phyloP scores from a whole-genome alignment of 768 basidiomycete genomes.

The Solioccasus polychromus region DNA sequence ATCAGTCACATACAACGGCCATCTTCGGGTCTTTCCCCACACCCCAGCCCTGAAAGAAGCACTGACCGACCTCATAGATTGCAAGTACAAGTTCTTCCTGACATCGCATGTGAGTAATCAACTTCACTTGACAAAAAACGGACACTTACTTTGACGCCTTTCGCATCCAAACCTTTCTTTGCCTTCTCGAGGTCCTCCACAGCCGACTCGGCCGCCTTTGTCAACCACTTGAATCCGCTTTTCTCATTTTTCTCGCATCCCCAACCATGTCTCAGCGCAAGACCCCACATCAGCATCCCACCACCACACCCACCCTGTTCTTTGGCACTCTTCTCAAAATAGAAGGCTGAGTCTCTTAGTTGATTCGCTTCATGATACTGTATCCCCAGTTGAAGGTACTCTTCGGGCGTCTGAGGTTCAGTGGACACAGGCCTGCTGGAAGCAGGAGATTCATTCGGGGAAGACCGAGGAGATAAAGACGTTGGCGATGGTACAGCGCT shows the following conservation, averaged over 20 bases:
- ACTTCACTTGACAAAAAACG: neutral
- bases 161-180: conserved; percentile 49
- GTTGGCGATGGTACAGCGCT: conserved; percentile 43
- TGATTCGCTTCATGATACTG: conserved; percentile 73
- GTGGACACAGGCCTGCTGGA: conserved; percentile 16
- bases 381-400: conserved; percentile 75
- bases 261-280: conserved; percentile 86
- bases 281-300: conserved; percentile 92
- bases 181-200: conserved; percentile 72
- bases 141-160: conserved; percentile 50
- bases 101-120: neutral
- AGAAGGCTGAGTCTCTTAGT: conserved; percentile 62
- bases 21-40: conserved; percentile 85
- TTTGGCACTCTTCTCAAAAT: conserved; percentile 75
- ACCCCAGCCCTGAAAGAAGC: conserved; percentile 93
- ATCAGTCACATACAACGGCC: conserved; percentile 60
- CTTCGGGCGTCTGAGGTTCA: conserved; percentile 48
- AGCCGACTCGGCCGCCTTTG: conserved; percentile 77
- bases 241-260: conserved; percentile 78
- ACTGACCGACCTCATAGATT: conserved; percentile 90
- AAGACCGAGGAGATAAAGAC: conserved; percentile 15
- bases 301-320: conserved; percentile 77
- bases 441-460: conserved; percentile 16
- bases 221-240: conserved; percentile 78
- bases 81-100: conserved; percentile 83